Conservation (phyloP, 768 basidiomycete genomes). For the Russula dissimulans region DNA sequence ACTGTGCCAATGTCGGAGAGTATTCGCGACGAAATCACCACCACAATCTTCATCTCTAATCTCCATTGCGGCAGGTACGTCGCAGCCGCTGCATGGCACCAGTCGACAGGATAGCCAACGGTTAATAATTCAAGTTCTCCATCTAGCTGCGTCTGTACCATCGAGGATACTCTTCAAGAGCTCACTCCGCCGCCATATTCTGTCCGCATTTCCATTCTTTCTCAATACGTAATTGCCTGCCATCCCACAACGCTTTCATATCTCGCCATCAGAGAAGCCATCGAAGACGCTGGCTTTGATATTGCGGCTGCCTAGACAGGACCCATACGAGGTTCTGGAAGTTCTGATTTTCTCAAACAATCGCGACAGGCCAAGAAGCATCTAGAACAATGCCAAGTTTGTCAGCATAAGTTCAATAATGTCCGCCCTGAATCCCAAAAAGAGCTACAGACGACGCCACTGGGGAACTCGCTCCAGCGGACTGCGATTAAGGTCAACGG, state of each 20-base stretch:
- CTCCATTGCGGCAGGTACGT: constrained; percentile 43
- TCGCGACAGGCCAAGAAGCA: constrained; percentile 5
- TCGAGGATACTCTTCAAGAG: constrained; percentile 31
- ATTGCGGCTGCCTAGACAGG: constrained; percentile 23
- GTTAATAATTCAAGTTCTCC: constrained; percentile 20
- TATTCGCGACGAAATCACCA: constrained; percentile 21
- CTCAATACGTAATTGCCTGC: constrained; percentile 35
- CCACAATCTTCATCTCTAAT: constrained; percentile 35
- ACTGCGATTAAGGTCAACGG: not conserved
- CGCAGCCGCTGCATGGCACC: not conserved
- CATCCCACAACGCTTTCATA: constrained; percentile 27
- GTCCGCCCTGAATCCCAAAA: too few relatives aligned
- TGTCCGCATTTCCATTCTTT: constrained; percentile 38
- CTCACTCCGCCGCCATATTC: constrained; percentile 33
- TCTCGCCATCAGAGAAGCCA: constrained; percentile 28
- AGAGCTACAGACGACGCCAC: not conserved
- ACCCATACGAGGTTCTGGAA: not conserved
- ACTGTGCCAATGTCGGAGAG: too few relatives aligned
- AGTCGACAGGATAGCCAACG: not conserved
- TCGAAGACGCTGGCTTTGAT: constrained; percentile 42
- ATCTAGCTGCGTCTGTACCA: constrained; percentile 39
- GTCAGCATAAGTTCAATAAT: not conserved
- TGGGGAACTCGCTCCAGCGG: not conserved
- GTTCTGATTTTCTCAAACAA: constrained; percentile 3
- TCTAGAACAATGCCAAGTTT: constrained; percentile 13